These are phyloP conservation scores for Penicillium verrucosum DNA, from an alignment of 2,329 filamentous ascomycete genomes.

Conservation along the genomic window DNA sequence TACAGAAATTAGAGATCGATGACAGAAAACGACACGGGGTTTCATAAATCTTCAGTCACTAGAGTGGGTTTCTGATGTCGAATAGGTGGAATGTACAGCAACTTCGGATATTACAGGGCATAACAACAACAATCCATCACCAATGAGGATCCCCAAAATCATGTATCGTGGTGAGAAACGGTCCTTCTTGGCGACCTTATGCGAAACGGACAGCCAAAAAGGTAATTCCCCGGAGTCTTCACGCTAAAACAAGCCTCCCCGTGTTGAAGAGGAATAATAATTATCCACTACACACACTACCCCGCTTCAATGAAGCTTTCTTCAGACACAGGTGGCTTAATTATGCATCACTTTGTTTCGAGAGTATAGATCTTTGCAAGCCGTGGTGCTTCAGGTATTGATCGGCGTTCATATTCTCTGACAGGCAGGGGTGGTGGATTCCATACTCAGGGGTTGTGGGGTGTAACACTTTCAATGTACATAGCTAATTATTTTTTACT, in stretches of 20 bases:
- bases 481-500: no score
- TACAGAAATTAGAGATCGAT: neutral
- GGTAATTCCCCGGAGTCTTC: neutral
- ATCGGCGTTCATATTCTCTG: conserved; percentile 7
- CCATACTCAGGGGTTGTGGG: neutral
- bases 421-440: neutral
- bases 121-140: neutral
- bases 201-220: conserved; percentile 8
- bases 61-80: neutral
- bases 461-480: neutral
- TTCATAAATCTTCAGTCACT: neutral
- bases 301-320: conserved; percentile 4
- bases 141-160: neutral
- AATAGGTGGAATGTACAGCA: neutral
- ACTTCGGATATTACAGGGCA: neutral
- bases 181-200: conserved; percentile 4
- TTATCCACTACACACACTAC: neutral
- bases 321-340: conserved; percentile 10
- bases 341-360: neutral
- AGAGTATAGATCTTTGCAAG: neutral
- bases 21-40: conserved; percentile 20
- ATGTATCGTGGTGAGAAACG: neutral
- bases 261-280: neutral
- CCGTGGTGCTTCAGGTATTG: conserved; percentile 18
- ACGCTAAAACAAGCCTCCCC: neutral